These are phyloP conservation scores for Ophiognomonia clavigignenti-juglandacearum DNA, from an alignment of 2,329 filamentous ascomycete species.

Conservation along the genomic window DNA sequence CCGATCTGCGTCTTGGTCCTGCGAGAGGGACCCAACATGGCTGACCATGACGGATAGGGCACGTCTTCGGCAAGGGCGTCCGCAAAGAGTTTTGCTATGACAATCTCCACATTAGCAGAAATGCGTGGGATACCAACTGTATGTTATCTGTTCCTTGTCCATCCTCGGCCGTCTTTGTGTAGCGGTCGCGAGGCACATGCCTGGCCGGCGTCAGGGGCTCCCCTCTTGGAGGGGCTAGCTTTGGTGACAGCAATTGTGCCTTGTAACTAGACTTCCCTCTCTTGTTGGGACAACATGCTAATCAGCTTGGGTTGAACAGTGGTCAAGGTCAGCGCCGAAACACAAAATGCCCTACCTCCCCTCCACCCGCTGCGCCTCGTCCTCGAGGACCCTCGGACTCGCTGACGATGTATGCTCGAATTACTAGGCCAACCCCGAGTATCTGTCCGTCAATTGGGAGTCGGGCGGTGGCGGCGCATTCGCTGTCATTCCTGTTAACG, in stretches of 20 bases:
- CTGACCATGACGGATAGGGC: conserved; percentile 54
- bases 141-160: background rate
- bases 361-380: no score
- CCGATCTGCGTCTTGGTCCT: conserved; percentile 16
- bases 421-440: conserved; percentile 83
- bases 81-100: conserved; percentile 99
- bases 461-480: conserved; percentile 93
- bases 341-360: no score
- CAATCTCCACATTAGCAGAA: conserved; percentile 92
- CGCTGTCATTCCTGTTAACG: conserved; percentile 85
- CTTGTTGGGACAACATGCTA: background rate
- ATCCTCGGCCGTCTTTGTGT: no score
- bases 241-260: no score
- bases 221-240: no score
- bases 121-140: conserved; percentile 95
- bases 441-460: conserved; percentile 98
- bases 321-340: background rate
- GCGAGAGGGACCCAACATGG: conserved; percentile 24
- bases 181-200: background rate
- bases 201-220: background rate
- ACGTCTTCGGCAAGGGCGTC: conserved; percentile 94
- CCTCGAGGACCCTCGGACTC: background rate
- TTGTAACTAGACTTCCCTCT: no score
- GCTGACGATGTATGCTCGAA: conserved; percentile 15
- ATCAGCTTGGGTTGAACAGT: background rate